phyloP scores from a whole-genome alignment of 345 rosid genomes.

The Corchorus olitorius region DNA sequence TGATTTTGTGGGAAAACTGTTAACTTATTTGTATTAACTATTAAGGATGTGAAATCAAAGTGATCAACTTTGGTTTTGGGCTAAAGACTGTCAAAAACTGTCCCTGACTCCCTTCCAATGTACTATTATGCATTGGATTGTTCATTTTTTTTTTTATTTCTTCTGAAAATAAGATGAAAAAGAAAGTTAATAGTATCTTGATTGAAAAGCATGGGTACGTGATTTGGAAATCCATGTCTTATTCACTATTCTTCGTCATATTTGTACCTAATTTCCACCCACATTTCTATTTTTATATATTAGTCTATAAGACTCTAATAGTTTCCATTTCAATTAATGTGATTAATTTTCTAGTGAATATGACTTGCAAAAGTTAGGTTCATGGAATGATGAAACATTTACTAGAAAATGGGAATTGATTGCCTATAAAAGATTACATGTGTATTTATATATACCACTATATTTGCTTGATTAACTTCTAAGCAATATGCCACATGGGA shows the following conservation, averaged over 20 bases:
- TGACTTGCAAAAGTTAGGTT: neutral
- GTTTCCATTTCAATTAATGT: neutral
- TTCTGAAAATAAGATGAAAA: no score
- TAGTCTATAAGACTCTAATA: neutral
- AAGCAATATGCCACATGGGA: neutral
- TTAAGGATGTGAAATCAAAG: neutral
- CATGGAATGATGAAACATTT: neutral
- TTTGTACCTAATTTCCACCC: neutral
- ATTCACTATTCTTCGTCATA: neutral
- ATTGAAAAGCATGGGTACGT: neutral
- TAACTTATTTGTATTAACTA: neutral
- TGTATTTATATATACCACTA: no score
- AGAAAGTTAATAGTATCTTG: no score
- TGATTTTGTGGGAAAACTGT: neutral
- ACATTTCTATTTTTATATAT: neutral
- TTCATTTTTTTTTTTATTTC: no score
- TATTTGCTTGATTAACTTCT: neutral
- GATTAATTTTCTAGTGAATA: neutral
- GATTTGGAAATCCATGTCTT: conserved; percentile 10
- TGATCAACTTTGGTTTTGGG: neutral
- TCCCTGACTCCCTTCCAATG: neutral
- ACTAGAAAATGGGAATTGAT: neutral
- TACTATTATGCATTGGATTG: no score
- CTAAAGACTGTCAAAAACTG: neutral
- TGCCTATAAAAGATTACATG: neutral